Conservation (phyloP, 768 basidiomycete genomes). For the Agaricus blazei region DNA sequence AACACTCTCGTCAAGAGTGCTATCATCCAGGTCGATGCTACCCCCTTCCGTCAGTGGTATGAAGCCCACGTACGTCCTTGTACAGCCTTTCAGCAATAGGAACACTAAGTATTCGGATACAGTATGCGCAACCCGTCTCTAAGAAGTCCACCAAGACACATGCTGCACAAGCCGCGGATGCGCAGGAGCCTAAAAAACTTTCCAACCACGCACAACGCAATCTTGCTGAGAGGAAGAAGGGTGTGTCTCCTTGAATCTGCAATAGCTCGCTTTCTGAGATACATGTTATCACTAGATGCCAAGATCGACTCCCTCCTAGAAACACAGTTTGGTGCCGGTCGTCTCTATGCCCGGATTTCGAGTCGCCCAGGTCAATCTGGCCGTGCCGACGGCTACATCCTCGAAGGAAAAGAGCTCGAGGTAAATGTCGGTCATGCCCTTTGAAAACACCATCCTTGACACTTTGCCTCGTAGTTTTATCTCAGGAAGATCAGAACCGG, state of each 20-base stretch:
- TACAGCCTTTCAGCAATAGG: not conserved
- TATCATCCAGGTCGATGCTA: constrained; percentile 96
- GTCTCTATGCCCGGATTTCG: constrained; percentile 89
- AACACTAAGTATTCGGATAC: not conserved
- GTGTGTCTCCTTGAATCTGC: constrained; percentile 29
- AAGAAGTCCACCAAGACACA: constrained; percentile 71
- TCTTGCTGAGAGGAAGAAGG: constrained; percentile 88
- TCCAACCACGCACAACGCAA: constrained; percentile 89
- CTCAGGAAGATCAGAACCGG: constrained; percentile 87
- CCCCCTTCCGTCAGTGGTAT: constrained; percentile 99
- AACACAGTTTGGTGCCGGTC: constrained; percentile 88
- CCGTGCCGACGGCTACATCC: constrained; percentile 93
- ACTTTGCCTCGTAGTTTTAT: constrained; percentile 65
- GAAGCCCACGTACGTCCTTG: constrained; percentile 81
- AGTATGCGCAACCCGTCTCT: constrained; percentile 95
- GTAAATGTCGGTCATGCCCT: constrained; percentile 37
- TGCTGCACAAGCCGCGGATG: constrained; percentile 30
- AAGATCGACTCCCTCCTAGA: constrained; percentile 91
- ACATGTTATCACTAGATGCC: constrained; percentile 48
- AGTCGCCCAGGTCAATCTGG: constrained; percentile 97
- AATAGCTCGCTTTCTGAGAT: not conserved
- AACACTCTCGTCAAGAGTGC: constrained; percentile 98
- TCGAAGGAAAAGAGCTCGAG: constrained; percentile 99
- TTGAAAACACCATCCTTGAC: not conserved
- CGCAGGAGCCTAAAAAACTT: constrained; percentile 66